phyloP scores from a whole-genome alignment of 2,329 filamentous ascomycete species.

The Colletotrichum salicis region DNA sequence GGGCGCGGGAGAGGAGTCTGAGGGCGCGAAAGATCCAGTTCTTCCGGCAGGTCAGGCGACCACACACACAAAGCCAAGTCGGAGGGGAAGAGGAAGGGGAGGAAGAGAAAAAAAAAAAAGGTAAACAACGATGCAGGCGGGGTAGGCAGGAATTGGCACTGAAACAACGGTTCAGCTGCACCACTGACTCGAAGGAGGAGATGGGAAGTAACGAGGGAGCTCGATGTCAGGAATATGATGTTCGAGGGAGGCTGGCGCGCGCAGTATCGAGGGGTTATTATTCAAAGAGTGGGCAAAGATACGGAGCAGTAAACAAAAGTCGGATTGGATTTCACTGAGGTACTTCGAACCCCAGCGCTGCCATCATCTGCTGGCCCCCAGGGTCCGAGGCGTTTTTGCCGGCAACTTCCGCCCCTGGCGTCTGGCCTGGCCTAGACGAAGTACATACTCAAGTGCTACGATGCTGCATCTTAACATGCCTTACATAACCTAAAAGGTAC shows the following conservation, averaged over 20 bases:
- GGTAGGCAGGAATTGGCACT: conserved; percentile 35
- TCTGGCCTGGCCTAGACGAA: background rate
- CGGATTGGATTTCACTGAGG: conserved; percentile 28
- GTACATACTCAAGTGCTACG: background rate
- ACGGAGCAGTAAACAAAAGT: conserved; percentile 35
- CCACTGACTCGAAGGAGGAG: conserved; percentile 19
- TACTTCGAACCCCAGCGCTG: conserved; percentile 21
- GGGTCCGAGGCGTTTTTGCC: conserved; percentile 27
- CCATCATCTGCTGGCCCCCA: conserved; percentile 13
- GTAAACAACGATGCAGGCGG: conserved; percentile 35
- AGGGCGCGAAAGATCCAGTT: conserved; percentile 20
- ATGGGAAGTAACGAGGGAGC: conserved; percentile 26
- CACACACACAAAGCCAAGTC: conserved; percentile 4
- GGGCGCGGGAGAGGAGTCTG: conserved; percentile 10
- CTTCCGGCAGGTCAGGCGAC: conserved; percentile 31
- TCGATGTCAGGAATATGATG: conserved; percentile 20
- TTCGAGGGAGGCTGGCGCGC: conserved; percentile 24
- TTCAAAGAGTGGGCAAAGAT: conserved; percentile 31
- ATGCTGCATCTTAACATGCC: background rate
- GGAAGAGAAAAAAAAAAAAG: conserved; percentile 1
- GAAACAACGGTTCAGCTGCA: conserved; percentile 33
- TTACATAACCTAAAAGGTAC: background rate
- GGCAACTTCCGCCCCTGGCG: conserved; percentile 28
- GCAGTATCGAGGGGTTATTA: conserved; percentile 35
- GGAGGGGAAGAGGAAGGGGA: background rate